Conservation (phyloP, 108 stramenopile genomes). For the Fragilaria crotonensis region DNA sequence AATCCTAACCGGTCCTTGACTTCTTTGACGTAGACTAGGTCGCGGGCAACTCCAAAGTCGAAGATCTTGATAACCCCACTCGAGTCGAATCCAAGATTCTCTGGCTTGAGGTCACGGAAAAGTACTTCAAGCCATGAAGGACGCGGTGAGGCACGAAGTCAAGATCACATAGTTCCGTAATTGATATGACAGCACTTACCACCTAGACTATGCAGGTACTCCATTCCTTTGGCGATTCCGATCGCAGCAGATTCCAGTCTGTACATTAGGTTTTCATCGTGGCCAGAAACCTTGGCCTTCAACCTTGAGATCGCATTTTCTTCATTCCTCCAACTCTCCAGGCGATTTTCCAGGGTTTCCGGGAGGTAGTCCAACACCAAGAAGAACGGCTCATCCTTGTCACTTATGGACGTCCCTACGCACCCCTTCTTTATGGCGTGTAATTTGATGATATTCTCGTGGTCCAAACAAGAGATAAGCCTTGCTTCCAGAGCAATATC, state of each 20-base stretch:
- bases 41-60: slow-evolving; percentile 55
- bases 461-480: slow-evolving; percentile 15
- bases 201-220: slow-evolving; percentile 25
- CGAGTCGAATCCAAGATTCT: slow-evolving; percentile 39
- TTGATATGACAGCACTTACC: not conserved
- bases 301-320: not conserved
- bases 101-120: slow-evolving; percentile 17
- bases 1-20: slow-evolving; percentile 5
- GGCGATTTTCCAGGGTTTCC: slow-evolving; percentile 36
- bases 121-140: not conserved
- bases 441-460: slow-evolving; percentile 26
- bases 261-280: not conserved
- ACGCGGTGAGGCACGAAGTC: not conserved
- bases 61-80: slow-evolving; percentile 36
- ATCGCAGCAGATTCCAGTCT: slow-evolving; percentile 23
- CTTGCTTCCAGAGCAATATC: slow-evolving; percentile 29
- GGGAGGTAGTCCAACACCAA: slow-evolving; percentile 44
- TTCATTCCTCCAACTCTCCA: slow-evolving; percentile 19
- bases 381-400: slow-evolving; percentile 20
- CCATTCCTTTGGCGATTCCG: slow-evolving; percentile 36
- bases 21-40: slow-evolving; percentile 9
- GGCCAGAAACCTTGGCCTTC: not conserved
- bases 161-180: not conserved
- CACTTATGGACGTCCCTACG: not conserved
- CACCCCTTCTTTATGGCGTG: slow-evolving; percentile 9